Base-by-base conservation (phyloP, 2,329 filamentous ascomycete species). In the Westerdykella sp. region DNA sequence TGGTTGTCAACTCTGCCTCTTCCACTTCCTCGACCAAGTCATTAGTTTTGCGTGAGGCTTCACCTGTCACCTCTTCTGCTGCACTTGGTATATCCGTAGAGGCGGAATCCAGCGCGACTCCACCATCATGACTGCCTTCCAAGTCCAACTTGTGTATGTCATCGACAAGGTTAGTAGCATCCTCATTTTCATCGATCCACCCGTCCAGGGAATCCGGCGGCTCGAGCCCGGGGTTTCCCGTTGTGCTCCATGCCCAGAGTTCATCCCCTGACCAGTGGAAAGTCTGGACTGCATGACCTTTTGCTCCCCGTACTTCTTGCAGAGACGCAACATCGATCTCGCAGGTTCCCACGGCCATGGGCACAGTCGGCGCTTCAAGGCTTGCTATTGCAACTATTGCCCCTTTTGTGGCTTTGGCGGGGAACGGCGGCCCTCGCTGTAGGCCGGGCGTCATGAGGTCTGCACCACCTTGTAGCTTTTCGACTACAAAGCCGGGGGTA, bases 221-320 rank as follows among this genome's bases (percentile, higher is more conserved):
- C 13, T 72, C 64, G 32, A 67, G 66, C 9, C 79, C 80, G 14
- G 75, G 70, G 45, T 71, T 74, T 5, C 73, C 77, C 22, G 68
- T 69, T 25, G 73, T 69, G 54, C 74, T 80, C 77, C 79, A 83
- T 4, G 70, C 70, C 80, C 81, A 85, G n/a, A 84, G 57, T 65
- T 85, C 82, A 65, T 85, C 82, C 1, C 81, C 80, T 47, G 75
- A 73, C 81, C 82, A 85, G 56, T 85, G 81, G 39, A 84, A 66
- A 4, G 77, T 80, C 49, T 78, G 73, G 9, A 85, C 80, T 1
- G 81, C 82, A 65, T 79, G 77, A 0, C 82, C 82, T 56, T 79
- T 83, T 12, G 72, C 69, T 0, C 81, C 81, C 55, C 77, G 75
- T 5, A 81, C 79, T 23, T 67, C 66, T 39, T 72, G 69, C 40